Evolutionary conservation across 495 filamentous ascomycete genomes (phyloP), one percentile per base, ranked within the genome.

Genomic region (Geoglossum glabrum): DNA sequence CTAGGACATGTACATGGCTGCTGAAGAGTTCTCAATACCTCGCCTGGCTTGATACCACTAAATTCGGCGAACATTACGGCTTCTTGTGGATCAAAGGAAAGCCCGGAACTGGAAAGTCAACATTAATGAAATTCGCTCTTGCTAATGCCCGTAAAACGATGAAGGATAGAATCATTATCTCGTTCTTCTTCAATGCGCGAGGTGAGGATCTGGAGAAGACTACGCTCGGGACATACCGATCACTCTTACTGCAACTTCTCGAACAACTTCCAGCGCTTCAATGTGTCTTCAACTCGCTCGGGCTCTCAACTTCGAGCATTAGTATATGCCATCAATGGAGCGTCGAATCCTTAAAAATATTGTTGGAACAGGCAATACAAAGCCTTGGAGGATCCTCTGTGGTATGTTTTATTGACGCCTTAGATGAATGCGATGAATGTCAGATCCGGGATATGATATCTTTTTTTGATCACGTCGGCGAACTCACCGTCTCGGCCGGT

Each of bases 41-140:
- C 10, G 57, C 64, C n/a, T 81, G 76, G 77, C 69, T 78, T 13
- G 66, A 75, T 55, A 25, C 56, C 4, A 40, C 19, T 9, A 64
- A 69, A 33, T 30, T 70, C 11, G 4, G n/a, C 6, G 38, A 74
- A 15, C 74, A 76, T 60, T 63, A 72, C 50, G 75, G 77, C 10
- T 70, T 82, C 50, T 54, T 81, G 15, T 81, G 77, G 78, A 73
- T 82, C 49, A 76, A 69, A 60, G 77, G 77, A 1, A 79, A 80
- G 49, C 74, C 77, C 2, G 77, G 75, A 13, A 64, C 70, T 21
- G 77, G 78, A 6, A 81, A 80, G 61, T 80, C 77, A 17, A 74
- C 71, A 7, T 60, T 75, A 1, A 77, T 79, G 71, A 78, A 77
- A 40, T 71, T 70, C 56, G 62, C 66, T 0, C 71, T 68, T 46